A percentile compares a stretch with the other conserved stretches of the same genome.
These are phyloP conservation scores for Abelmoschus esculentus DNA, from an alignment of 345 rosid genomes.

Conservation along the genomic window DNA sequence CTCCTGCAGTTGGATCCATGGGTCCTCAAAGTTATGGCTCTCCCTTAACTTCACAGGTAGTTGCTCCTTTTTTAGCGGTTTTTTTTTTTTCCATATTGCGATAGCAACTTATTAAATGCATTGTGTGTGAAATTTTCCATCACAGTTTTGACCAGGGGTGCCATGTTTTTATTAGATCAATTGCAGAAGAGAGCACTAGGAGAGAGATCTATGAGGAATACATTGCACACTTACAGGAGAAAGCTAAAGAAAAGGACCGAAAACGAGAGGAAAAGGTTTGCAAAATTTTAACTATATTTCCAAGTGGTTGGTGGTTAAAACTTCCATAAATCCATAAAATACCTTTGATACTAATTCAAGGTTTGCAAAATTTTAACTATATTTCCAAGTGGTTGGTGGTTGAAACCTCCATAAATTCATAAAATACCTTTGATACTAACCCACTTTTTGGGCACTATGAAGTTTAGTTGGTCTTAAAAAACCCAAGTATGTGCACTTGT, in stretches of 20 bases:
- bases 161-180: slow-evolving; percentile 34
- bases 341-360: slow-evolving; percentile 28
- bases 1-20: slow-evolving; percentile 30
- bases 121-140: slow-evolving; percentile 10
- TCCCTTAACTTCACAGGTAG: slow-evolving; percentile 20
- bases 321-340: no score
- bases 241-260: slow-evolving; percentile 89
- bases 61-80: not conserved
- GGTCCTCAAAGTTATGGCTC: slow-evolving; percentile 27
- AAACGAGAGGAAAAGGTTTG: slow-evolving; percentile 90
- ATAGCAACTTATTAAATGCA: not conserved
- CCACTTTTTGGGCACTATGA: not conserved
- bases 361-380: slow-evolving; percentile 17
- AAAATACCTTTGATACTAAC: no score
- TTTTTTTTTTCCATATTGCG: not conserved
- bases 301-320: no score
- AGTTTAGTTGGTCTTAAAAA: not conserved
- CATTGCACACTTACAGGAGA: slow-evolving; percentile 57
- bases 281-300: no score
- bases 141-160: slow-evolving; percentile 56
- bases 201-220: slow-evolving; percentile 80
- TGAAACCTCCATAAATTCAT: no score
- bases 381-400: no score
- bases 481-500: not conserved
- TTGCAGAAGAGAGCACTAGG: slow-evolving; percentile 63